Percentiles rank a stretch among this genome's conserved stretches.
Conservation (phyloP, 2,329 filamentous ascomycete species). For the Diaporthe sp. region DNA sequence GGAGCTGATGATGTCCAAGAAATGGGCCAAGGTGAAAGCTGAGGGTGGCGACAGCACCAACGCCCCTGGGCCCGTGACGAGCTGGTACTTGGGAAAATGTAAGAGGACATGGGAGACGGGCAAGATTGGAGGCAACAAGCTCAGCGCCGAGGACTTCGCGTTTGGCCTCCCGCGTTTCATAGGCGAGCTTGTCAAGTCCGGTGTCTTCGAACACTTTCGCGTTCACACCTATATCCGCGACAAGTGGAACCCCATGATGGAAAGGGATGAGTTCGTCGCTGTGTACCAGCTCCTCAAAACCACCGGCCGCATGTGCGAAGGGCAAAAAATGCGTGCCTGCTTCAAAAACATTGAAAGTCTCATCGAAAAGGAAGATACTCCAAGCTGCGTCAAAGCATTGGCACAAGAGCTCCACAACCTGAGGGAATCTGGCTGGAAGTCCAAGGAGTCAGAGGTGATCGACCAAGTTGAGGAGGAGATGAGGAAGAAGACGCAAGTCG, state of each 20-base stretch:
- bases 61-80: background rate
- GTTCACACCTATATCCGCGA: background rate
- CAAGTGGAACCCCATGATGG: background rate
- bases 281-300: slow-evolving; percentile 12
- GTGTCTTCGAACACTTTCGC: background rate
- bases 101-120: background rate
- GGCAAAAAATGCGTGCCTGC: background rate
- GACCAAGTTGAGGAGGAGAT: slow-evolving; percentile 1
- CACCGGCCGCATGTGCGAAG: background rate
- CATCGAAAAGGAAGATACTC: background rate
- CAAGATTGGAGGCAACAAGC: background rate
- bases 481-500: background rate
- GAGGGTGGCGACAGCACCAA: too few species aligned
- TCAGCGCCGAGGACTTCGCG: slow-evolving; percentile 8
- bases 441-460: background rate
- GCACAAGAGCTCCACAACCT: background rate
- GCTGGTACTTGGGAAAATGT: background rate
- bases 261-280: slow-evolving; percentile 8
- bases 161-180: slow-evolving; percentile 22
- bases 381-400: background rate
- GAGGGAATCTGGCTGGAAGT: background rate
- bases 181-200: slow-evolving; percentile 7
- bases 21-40: background rate
- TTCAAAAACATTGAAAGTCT: slow-evolving; percentile 1
- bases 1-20: background rate